Evolutionary conservation across 2,329 filamentous ascomycete genomes (phyloP).

Genomic region (Metarhizium robertsii): DNA sequence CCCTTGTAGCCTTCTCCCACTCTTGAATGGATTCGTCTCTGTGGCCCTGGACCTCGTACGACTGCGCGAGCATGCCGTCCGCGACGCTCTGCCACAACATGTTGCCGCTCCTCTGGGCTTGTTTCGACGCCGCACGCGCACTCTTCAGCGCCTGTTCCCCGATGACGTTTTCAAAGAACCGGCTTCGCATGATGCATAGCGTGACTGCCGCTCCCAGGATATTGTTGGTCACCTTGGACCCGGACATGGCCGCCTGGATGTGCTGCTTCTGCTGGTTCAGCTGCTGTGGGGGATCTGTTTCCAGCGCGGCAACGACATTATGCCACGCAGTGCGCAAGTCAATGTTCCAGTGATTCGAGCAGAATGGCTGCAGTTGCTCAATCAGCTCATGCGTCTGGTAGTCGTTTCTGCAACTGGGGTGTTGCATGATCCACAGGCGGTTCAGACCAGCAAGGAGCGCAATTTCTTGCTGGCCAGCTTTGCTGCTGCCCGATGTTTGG

Average conservation of each 20-base stretch:
- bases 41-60: constrained; percentile 64
- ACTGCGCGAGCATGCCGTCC: constrained; percentile 68
- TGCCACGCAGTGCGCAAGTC: constrained; percentile 72
- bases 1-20: constrained; percentile 30
- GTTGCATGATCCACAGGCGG: constrained; percentile 62
- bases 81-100: constrained; percentile 73
- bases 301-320: constrained; percentile 61
- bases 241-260: constrained; percentile 62
- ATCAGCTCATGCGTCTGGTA: constrained; percentile 51
- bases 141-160: constrained; percentile 74
- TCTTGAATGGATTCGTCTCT: constrained; percentile 30
- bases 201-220: constrained; percentile 74
- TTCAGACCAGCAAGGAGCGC: constrained; percentile 60
- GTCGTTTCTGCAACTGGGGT: constrained; percentile 47
- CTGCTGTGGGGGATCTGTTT: constrained; percentile 50
- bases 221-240: constrained; percentile 62
- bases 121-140: constrained; percentile 57
- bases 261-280: constrained; percentile 72
- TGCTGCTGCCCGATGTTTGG: constrained; percentile 27
- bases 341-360: constrained; percentile 58
- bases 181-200: constrained; percentile 74
- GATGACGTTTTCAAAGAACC: constrained; percentile 73
- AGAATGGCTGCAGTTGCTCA: constrained; percentile 57
- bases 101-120: constrained; percentile 62
- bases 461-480: constrained; percentile 52